Conservation (phyloP, 2,329 filamentous ascomycete genomes). For the Alternaria angustiovoidea region DNA sequence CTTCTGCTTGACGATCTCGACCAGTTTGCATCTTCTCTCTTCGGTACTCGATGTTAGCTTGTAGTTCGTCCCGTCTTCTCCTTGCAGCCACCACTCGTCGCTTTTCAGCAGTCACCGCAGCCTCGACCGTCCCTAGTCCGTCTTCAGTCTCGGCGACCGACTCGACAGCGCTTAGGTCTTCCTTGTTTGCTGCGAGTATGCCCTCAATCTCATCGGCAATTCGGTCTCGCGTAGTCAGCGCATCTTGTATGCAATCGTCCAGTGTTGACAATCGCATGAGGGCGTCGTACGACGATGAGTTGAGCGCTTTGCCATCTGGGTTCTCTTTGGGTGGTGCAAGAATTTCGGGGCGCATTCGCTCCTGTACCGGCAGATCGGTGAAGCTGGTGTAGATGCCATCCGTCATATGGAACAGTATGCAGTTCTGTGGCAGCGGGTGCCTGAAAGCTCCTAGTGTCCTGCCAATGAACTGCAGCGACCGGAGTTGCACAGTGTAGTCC, state of each 20-base stretch:
- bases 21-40: slow-evolving; percentile 73
- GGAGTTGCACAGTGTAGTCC: slow-evolving; percentile 75
- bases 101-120: slow-evolving; percentile 68
- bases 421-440: slow-evolving; percentile 80
- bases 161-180: slow-evolving; percentile 47
- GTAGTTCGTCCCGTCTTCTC: slow-evolving; percentile 72
- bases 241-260: slow-evolving; percentile 90
- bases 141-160: slow-evolving; percentile 56
- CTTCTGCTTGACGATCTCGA: slow-evolving; percentile 65
- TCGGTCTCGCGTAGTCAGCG: slow-evolving; percentile 75
- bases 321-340: slow-evolving; percentile 46
- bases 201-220: slow-evolving; percentile 80
- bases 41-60: slow-evolving; percentile 70
- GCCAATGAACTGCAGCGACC: slow-evolving; percentile 79
- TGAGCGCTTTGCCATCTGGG: slow-evolving; percentile 60
- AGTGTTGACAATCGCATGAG: slow-evolving; percentile 88
- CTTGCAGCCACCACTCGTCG: slow-evolving; percentile 70
- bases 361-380: slow-evolving; percentile 67
- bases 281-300: slow-evolving; percentile 84
- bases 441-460: slow-evolving; percentile 67
- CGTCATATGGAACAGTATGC: slow-evolving; percentile 81
- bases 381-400: slow-evolving; percentile 86
- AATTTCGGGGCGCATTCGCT: slow-evolving; percentile 38
- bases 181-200: slow-evolving; percentile 51
- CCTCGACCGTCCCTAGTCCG: slow-evolving; percentile 55